A percentile compares a stretch with the other conserved stretches of the same genome.
phyloP scores from a whole-genome alignment of 2,329 filamentous ascomycete species.

The Colletotrichum falcatum region DNA sequence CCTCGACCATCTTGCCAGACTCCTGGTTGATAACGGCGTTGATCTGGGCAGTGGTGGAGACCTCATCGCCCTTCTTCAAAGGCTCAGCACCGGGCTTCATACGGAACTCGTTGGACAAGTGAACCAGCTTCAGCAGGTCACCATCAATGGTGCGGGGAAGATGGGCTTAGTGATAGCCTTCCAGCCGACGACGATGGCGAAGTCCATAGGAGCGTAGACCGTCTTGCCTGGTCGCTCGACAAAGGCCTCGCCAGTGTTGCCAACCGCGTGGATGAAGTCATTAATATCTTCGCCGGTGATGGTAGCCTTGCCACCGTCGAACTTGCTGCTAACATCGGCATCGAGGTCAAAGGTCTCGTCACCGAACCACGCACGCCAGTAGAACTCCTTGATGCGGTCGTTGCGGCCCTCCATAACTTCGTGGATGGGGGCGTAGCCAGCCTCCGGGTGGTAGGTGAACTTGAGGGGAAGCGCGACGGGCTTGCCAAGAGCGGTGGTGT shows the following conservation, averaged over 20 bases:
- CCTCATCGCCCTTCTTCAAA: conserved; percentile 92
- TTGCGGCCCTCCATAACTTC: conserved; percentile 97
- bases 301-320: conserved; percentile 87
- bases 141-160: conserved; percentile 96
- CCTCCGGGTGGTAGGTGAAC: conserved; percentile 95
- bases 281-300: conserved; percentile 95
- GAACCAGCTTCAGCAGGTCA: conserved; percentile 94
- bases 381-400: conserved; percentile 99
- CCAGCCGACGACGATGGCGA: conserved; percentile 97
- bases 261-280: conserved; percentile 98
- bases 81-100: conserved; percentile 97
- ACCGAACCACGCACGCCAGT: conserved; percentile 98
- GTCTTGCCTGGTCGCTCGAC: conserved; percentile 95
- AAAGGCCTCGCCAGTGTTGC: conserved; percentile 97
- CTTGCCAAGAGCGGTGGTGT: conserved; percentile 85
- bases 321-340: conserved; percentile 84
- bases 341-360: conserved; percentile 87
- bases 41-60: conserved; percentile 93
- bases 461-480: conserved; percentile 86
- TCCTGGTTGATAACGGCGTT: conserved; percentile 99
- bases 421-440: conserved; percentile 95
- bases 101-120: conserved; percentile 96
- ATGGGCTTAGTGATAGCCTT: conserved; percentile 99
- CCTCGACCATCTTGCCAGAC: conserved; percentile 99
- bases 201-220: conserved; percentile 97